phyloP scores from a whole-genome alignment of 306 rosid genomes.

The Prunus persica region Prunus_persica_NCBIv2 NC_034012.1:1657001-1657500 shows the following conservation, averaged over 20 bases:
- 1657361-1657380: no score
- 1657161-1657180: background rate
- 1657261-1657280: constrained; percentile 98
- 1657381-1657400: no score
- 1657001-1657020: background rate
- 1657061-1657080: constrained; percentile 82
- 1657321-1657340: no score
- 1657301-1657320: no score
- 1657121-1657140: constrained; percentile 86
- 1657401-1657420: no score
- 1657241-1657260: constrained; percentile 79
- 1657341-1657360: no score
- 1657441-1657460: no score
- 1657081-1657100: constrained; percentile 91
- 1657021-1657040: background rate
- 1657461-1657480: no score
- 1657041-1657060: background rate
- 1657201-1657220: constrained; percentile 12
- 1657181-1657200: background rate
- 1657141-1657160: constrained; percentile 17
- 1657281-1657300: background rate
- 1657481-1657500: no score
- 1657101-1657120: constrained; percentile 64
- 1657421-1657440: no score
- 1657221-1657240: constrained; percentile 34